phyloP scores from a whole-genome alignment of 1,284 basidiomycete genomes.

The Apiotrichum brassicae region DNA sequence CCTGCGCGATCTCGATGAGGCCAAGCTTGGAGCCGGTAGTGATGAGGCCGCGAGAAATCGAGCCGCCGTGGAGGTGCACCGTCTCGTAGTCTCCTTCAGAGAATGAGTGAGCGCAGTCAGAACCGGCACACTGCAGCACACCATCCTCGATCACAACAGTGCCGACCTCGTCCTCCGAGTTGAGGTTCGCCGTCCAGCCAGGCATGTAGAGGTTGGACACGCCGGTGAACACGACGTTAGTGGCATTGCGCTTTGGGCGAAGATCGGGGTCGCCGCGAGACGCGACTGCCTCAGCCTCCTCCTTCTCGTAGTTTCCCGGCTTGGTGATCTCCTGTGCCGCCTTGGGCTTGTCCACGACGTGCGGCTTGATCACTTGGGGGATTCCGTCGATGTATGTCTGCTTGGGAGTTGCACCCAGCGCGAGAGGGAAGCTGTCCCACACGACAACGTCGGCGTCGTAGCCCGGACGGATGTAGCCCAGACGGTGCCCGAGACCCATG shows the following conservation, averaged over 20 bases:
- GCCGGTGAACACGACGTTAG: conserved; percentile 43
- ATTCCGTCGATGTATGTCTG: conserved; percentile 59
- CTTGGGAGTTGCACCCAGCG: conserved; percentile 55
- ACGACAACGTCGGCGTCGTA: conserved; percentile 62
- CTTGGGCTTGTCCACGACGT: conserved; percentile 35
- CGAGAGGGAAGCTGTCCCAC: conserved; percentile 80
- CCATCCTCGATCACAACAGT: conserved; percentile 41
- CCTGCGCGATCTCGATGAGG: conserved; percentile 50
- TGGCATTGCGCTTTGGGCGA: conserved; percentile 25
- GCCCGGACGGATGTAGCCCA: conserved; percentile 66
- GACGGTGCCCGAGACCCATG: conserved; percentile 70
- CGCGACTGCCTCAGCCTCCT: conserved; percentile 32
- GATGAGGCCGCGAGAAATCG: conserved; percentile 45
- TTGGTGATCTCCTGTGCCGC: conserved; percentile 36
- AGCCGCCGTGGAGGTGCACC: conserved; percentile 47
- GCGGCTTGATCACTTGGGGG: conserved; percentile 44
- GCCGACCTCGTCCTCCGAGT: conserved; percentile 5
- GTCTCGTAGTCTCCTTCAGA: conserved; percentile 18
- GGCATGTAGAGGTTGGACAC: conserved; percentile 33
- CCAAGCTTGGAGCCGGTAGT: conserved; percentile 47
- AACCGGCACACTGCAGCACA: conserved; percentile 42
- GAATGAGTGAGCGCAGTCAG: conserved; percentile 15
- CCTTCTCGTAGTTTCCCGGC: conserved; percentile 37
- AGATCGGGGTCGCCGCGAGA: conserved; percentile 44
- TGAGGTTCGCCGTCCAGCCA: neutral